Evolutionary conservation across 305 asterid species (phyloP), one percentile per base, ranked within the genome.

Genomic region (Fraxinus floribunda): DNA sequence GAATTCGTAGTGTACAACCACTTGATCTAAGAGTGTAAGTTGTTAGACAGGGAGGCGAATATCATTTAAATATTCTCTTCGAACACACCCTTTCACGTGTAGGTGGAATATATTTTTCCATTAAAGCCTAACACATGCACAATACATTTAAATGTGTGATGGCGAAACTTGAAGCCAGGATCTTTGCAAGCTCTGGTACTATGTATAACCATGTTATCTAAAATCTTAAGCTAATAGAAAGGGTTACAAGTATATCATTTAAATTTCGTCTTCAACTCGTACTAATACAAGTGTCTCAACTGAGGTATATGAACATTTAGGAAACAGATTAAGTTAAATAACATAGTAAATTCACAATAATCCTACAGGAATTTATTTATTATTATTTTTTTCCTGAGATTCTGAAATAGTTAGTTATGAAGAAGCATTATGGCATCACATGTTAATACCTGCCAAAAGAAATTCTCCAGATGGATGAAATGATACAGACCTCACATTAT

Each of bases 401-500:
- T 77, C 79, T 55, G 29, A 46, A 71, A 77, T 36, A 81, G 39
- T 26, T 3, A 38, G 79, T 26, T 77, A 68, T 72, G 22, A 79
- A 18, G 10, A 62, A 76, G 72, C 76, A 78, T 80, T 68, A 82
- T 55, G 34, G 49, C 75, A 41, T 68, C 73, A 81, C 22, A 49
- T 78, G 76, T 30, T 79, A 77, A 60, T 78, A 81, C 98, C 97
- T 92, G 98, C 97, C 90, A 94, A 85, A 86, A 94, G 88, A 86
- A 87, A 94, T 81, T 91, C 93, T 86, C 98, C 98, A 6, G 95
- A 93, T 76, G 98, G 97, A 80, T 94, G 97, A 86, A 93, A 93
- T 75, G 97, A 91, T 44, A 94, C 97, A 81, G 98, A 94, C 90
- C 97, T 90, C 90, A 94, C 95, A 81, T 90, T 88, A 85, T 94